A percentile compares a stretch with the other conserved stretches of the same genome.
These are phyloP conservation scores for Pyracantha coccinea DNA, from an alignment of 331 rosid species.

Conservation along the genomic window DNA sequence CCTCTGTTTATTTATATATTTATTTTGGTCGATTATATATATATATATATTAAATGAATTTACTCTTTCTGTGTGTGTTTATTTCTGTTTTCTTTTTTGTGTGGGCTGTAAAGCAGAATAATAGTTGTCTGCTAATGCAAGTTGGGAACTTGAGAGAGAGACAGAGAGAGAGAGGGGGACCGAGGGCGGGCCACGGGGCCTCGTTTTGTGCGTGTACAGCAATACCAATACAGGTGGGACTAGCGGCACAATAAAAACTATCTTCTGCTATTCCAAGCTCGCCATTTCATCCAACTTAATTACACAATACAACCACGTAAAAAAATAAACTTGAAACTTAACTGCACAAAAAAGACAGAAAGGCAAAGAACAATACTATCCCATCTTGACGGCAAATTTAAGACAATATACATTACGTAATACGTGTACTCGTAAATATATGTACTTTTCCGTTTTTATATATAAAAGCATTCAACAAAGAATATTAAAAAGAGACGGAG, in stretches of 20 bases:
- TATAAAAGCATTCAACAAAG: background rate
- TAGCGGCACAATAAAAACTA: background rate
- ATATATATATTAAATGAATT: background rate
- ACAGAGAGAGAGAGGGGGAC: background rate
- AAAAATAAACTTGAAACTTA: too few relatives aligned
- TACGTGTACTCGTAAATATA: background rate
- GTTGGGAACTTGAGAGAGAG: slow-evolving; percentile 20
- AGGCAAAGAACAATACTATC: background rate
- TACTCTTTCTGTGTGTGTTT: background rate
- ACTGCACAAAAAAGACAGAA: background rate
- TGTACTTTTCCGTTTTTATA: background rate
- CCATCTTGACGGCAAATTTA: background rate
- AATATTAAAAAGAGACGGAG: background rate
- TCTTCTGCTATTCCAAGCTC: background rate
- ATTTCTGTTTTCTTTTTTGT: slow-evolving; percentile 8
- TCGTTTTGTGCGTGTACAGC: slow-evolving; percentile 25
- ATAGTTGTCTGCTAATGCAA: slow-evolving; percentile 62
- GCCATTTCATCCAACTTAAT: background rate
- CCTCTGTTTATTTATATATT: background rate
- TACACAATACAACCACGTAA: background rate
- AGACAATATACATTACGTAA: background rate
- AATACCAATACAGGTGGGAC: slow-evolving; percentile 17
- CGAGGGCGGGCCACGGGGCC: slow-evolving; percentile 10
- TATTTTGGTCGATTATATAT: background rate
- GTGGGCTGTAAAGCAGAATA: slow-evolving; percentile 93